Conservation (phyloP, 2,329 filamentous ascomycete species). For the Ceratocystis variospora region DNA sequence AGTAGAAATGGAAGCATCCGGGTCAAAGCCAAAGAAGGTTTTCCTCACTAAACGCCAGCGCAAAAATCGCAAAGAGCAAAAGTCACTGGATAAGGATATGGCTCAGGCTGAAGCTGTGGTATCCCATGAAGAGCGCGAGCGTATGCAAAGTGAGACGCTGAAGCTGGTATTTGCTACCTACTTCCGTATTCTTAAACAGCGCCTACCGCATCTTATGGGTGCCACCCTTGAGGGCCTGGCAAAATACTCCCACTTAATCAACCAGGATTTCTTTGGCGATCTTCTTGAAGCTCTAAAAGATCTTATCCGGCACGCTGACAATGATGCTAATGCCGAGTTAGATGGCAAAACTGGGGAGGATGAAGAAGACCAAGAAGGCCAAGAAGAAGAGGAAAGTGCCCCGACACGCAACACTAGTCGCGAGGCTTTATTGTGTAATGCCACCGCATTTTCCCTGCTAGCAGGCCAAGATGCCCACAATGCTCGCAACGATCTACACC, state of each 20-base stretch:
- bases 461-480: conserved; percentile 87
- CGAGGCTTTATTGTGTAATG: conserved; percentile 83
- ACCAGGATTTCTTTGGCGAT: conserved; percentile 97
- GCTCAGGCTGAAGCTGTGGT: conserved; percentile 80
- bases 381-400: conserved; percentile 34
- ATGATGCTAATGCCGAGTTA: conserved; percentile 28
- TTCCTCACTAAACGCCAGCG: conserved; percentile 81
- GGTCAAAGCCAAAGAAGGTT: conserved; percentile 61
- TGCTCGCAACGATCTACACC: conserved; percentile 63
- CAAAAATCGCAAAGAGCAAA: conserved; percentile 74
- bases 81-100: conserved; percentile 84
- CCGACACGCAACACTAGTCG: conserved; percentile 60
- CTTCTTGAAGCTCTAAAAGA: conserved; percentile 89
- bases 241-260: conserved; percentile 91
- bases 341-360: conserved; percentile 29
- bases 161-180: conserved; percentile 94
- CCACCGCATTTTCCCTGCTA: conserved; percentile 91
- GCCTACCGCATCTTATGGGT: conserved; percentile 79
- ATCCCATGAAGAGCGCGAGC: conserved; percentile 80
- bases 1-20: conserved; percentile 43
- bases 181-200: conserved; percentile 81
- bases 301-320: conserved; percentile 63
- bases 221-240: conserved; percentile 88
- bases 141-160: conserved; percentile 87
- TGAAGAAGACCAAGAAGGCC: conserved; percentile 32